Evolutionary conservation across 2,329 filamentous ascomycete species (phyloP), one percentile per base, ranked within the genome.

Genomic region (Fusarium sp.): DNA sequence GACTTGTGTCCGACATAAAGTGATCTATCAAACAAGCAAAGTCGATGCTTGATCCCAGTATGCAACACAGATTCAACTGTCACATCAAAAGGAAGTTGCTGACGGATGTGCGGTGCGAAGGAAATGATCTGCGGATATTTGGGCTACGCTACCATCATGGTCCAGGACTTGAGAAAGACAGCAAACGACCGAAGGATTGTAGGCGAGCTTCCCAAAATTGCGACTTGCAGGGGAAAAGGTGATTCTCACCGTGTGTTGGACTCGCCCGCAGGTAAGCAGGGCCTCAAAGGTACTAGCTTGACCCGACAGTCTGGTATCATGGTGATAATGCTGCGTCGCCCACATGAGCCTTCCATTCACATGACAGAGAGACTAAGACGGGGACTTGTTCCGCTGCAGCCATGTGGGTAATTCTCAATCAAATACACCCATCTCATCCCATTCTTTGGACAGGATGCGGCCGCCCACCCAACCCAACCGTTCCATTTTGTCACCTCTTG

Each of bases 271-370:
- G 41, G 55, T 49, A 61, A 56, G 51, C 51, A 52, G 45, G 59
- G 51, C 47, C 53, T 46, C 44, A 44, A 55, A 12, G 51, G 41
- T 57, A 41, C 45, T 56, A 57, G 65, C 18, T 64, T 49, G 61
- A 71, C 70, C 74, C 74, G 69, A 72, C 70, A 67, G 71, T 64
- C 31, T 66, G 74, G 74, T 73, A 72, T 70, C 62, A 41, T 55
- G 41, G 57, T 70, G 66, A 67, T 67, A 60, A 31, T 67, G 62
- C 54, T 46, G 55, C 37, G 11, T 20, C 40, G 60, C 47, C 68
- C 71, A 67, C 64, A 74, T 61, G 54, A 62, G 66, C 67, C 54
- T 61, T 65, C 62, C 49, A 67, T 71, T 73, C 73, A 75, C 74
- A 74, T 75, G 74, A 75, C 57, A 64, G 54, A 62, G 44, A 64